Evolutionary conservation across 495 filamentous ascomycete genomes (phyloP).

Genomic region (Extremus antarcticus): DNA sequence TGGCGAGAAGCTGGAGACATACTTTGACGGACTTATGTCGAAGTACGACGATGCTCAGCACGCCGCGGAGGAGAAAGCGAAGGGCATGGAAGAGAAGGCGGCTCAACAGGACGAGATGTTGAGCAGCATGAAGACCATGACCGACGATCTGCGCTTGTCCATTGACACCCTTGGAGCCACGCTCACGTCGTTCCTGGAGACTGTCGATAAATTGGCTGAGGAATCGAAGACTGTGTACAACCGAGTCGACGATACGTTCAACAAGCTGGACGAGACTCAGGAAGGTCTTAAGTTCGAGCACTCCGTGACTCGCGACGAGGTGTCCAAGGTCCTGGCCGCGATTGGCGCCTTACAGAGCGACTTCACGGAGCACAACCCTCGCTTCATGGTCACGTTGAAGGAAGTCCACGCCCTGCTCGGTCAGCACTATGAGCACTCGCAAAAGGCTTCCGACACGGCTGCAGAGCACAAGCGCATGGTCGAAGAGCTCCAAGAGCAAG

Average conservation of each 20-base stretch:
- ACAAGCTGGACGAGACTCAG: conserved; percentile 67
- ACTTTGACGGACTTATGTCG: conserved; percentile 60
- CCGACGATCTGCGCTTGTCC: conserved; percentile 73
- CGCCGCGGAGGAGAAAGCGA: conserved; percentile 56
- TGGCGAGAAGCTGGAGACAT: conserved; percentile 61
- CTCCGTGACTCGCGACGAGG: conserved; percentile 62
- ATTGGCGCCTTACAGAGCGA: conserved; percentile 67
- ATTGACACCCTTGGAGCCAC: conserved; percentile 76
- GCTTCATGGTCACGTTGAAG: conserved; percentile 69
- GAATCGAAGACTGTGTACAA: conserved; percentile 75
- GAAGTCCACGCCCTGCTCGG: conserved; percentile 71
- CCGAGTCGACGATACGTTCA: conserved; percentile 63
- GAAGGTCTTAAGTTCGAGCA: conserved; percentile 62
- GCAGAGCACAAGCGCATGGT: conserved; percentile 18
- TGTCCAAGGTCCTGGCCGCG: conserved; percentile 55
- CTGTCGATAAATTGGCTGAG: conserved; percentile 68
- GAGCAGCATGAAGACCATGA: conserved; percentile 59
- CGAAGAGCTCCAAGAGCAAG: conserved; percentile 23
- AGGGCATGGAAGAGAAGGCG: conserved; percentile 54
- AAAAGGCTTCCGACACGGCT: conserved; percentile 30
- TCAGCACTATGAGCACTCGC: conserved; percentile 68
- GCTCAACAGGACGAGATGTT: conserved; percentile 56
- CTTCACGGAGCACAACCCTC: conserved; percentile 69
- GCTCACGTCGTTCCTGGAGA: conserved; percentile 52
- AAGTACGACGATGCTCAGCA: conserved; percentile 76